Evolutionary conservation across 2,329 filamentous ascomycete species (phyloP).

Genomic region (Neurospora sp.): DNA sequence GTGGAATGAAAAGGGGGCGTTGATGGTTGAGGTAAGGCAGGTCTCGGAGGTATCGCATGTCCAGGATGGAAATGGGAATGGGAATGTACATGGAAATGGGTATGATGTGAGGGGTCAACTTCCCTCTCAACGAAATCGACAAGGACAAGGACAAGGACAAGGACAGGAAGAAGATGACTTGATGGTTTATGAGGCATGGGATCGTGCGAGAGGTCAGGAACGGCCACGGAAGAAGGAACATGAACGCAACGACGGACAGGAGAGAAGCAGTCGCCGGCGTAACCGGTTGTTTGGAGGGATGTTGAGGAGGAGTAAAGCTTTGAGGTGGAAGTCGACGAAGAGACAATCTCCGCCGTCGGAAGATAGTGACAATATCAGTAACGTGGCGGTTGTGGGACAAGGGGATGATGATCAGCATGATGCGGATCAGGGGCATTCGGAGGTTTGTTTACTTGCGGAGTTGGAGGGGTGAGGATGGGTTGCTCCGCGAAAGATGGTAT

Average conservation of each 20-base stretch:
- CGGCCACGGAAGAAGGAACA: background rate
- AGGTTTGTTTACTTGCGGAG: constrained; percentile 10
- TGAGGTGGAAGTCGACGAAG: background rate
- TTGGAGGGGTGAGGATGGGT: constrained; percentile 3
- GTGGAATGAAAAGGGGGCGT: background rate
- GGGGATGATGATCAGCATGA: background rate
- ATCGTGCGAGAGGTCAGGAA: background rate
- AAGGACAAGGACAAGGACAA: background rate
- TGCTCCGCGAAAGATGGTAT: background rate
- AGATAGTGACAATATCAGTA: background rate
- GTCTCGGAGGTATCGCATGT: background rate
- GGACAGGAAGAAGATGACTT: background rate
- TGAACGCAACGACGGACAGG: background rate
- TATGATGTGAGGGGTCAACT: background rate
- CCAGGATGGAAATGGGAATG: background rate
- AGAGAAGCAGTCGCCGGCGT: background rate
- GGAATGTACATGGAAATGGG: background rate
- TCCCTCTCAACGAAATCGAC: background rate
- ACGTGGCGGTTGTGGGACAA: background rate
- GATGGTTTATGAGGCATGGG: background rate
- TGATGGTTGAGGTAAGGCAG: background rate
- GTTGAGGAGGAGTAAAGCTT: background rate
- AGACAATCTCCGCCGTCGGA: background rate
- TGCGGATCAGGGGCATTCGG: background rate
- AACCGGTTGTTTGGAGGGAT: background rate